Base-by-base conservation (phyloP, 306 rosid genomes). In the Pterocarpus santalinus region DNA sequence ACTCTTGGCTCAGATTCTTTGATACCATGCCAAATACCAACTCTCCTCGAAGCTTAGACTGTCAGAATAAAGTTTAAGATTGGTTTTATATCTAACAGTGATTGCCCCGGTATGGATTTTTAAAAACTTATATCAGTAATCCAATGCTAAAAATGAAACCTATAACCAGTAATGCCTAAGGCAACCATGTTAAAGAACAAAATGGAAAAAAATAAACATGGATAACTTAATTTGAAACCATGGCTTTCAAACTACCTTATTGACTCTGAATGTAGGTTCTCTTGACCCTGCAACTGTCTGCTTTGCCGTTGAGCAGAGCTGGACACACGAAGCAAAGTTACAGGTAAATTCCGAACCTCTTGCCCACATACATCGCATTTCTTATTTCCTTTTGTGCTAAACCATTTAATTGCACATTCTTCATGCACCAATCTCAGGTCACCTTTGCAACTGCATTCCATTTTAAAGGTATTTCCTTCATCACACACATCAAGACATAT, bases 401-500 rank as follows among this genome's bases (percentile, higher is more conserved):
- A 93, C 98, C 99, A 95, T 88, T 88, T 90, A 58, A 93, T 85
- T 60, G 89, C 87, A 85, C 99, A 95, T 79, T 90, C 91, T 87
- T 89, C 95, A 81, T 95, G 99, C 60, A 90, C 90, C 83, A 95
- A 91, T 77, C 87, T 90, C 76, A 95, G 93, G 81, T 84, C 97
- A 77, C 99, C 99, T 85, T 95, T 95, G 90, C 99, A 95, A 81
- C 92, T 83, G 86, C 99, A 95, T 87, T 95, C 99, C 98, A 95
- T 90, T 91, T 93, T 95, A 38, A 95, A 90, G 5, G 99, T 95
- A 82, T 93, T 95, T 76, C 90, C 85, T 88, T 91, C 98, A 56
- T 91, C 94, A 43, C 97, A 95, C 57, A 58, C 90, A 53, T 93
- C 99, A 67, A 90, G 84, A 87, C 99, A 95, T 69, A 93, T 95